Evolutionary conservation across 768 basidiomycete genomes (phyloP).

Genomic region (Russula brevipes): DNA sequence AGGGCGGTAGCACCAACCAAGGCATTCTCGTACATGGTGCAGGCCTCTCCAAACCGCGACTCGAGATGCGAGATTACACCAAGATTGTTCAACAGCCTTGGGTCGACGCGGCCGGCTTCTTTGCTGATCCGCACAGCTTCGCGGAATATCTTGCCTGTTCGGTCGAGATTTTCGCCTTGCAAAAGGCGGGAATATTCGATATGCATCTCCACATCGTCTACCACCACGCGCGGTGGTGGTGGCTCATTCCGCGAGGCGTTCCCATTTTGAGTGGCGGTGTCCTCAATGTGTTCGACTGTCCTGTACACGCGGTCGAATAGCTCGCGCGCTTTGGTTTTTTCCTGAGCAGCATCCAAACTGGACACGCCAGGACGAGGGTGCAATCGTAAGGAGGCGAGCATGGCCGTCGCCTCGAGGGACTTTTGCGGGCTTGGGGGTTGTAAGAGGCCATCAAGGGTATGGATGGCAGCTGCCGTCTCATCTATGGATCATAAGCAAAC

Average conservation of each 20-base stretch:
- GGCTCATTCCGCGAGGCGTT: constrained; percentile 9
- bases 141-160: constrained; percentile 64
- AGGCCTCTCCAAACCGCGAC: constrained; percentile 50
- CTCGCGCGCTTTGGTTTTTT: constrained; percentile 69
- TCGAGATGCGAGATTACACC: constrained; percentile 72
- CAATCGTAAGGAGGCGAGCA: constrained; percentile 86
- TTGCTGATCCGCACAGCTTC: constrained; percentile 67
- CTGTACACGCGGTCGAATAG: constrained; percentile 73
- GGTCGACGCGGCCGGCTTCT: constrained; percentile 43
- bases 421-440: constrained; percentile 59
- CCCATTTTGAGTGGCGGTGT: constrained; percentile 37
- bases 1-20: constrained; percentile 51
- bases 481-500: constrained; percentile 40
- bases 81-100: constrained; percentile 75
- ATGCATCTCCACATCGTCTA: constrained; percentile 82
- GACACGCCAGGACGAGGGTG: constrained; percentile 76
- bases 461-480: constrained; percentile 79
- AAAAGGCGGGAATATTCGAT: constrained; percentile 87
- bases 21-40: constrained; percentile 66
- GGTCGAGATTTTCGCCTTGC: constrained; percentile 74
- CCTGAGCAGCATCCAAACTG: constrained; percentile 62
- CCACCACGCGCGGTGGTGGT: constrained; percentile 34
- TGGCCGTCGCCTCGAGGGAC: constrained; percentile 78
- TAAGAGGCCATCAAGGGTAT: constrained; percentile 73
- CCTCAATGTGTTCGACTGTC: constrained; percentile 56